A percentile compares a stretch with the other conserved stretches of the same genome.
These are phyloP conservation scores for Salisapilia sapeloensis DNA, from an alignment of 352 stramenopile species.

Conservation along the genomic window DNA sequence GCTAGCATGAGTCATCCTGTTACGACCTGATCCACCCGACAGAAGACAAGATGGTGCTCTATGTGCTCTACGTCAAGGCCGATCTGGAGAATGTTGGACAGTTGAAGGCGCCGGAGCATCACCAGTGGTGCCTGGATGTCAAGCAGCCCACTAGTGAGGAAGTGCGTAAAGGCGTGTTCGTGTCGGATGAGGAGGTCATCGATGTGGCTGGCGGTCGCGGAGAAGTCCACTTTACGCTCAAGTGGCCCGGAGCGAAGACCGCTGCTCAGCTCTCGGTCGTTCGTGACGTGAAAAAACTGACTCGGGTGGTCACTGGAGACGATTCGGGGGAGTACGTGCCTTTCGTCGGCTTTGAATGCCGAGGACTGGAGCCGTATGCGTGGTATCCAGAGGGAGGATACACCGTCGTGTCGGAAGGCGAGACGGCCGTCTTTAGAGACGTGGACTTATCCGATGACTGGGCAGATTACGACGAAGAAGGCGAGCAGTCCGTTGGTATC, in stretches of 20 bases:
- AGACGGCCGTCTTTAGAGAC: constrained; percentile 53
- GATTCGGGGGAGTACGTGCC: constrained; percentile 67
- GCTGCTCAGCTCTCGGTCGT: constrained; percentile 66
- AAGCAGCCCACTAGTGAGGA: constrained; percentile 69
- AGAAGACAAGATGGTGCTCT: constrained; percentile 45
- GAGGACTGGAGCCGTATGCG: constrained; percentile 58
- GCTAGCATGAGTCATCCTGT: constrained; percentile 10
- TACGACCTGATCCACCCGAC: constrained; percentile 1
- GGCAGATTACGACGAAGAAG: constrained; percentile 76
- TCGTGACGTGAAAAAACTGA: constrained; percentile 78
- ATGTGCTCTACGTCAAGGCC: constrained; percentile 77
- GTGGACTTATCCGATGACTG: constrained; percentile 73
- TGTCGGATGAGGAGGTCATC: constrained; percentile 62
- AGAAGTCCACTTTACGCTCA: constrained; percentile 69
- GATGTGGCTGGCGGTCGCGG: constrained; percentile 58
- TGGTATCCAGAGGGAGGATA: constrained; percentile 73
- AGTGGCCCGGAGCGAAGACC: constrained; percentile 74
- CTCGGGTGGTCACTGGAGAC: constrained; percentile 23
- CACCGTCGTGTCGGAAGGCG: constrained; percentile 34
- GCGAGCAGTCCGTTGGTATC: constrained; percentile 52
- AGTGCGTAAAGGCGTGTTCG: constrained; percentile 53
- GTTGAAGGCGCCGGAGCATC: constrained; percentile 36
- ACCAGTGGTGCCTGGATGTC: constrained; percentile 75
- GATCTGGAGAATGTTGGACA: constrained; percentile 77
- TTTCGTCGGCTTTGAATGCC: constrained; percentile 76